Base-by-base conservation (phyloP, 192 early-diverging fungal species). In the Mortierella alpina region DNA sequence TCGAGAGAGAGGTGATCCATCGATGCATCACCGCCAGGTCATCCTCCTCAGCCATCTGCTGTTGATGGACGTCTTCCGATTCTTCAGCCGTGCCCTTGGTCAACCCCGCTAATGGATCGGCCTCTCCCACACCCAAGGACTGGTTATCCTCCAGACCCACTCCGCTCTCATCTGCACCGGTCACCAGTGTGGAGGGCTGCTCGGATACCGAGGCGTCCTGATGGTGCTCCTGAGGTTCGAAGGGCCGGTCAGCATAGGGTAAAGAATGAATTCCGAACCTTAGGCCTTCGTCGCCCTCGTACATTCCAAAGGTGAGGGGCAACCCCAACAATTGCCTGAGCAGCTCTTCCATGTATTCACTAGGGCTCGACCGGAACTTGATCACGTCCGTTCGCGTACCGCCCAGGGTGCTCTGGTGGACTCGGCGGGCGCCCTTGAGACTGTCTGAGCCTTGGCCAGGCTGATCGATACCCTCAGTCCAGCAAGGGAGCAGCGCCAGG, bases 221-320 rank as follows among this genome's bases (percentile, higher is more conserved):
- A 22, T 68, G 66, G 5, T 61, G 64, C n/a, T 74, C 55, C 13
- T 45, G 14, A 8, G 12, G 48, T 9, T 78, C 68, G 22, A 54
- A 55, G 11, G 69, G 76, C 5, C 58, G 23, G 17, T 79, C 76
- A 5, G 76, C 64, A 65, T 79, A 79, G 0, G 76, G 76, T 17
- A 79, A 48, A 8, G 58, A 58, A 46, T 72, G 76, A 40, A 79
- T 79, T 3, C 76, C 76, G 13, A 79, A 79, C 47, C 76, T 49
- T 44, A 79, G 58, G 47, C 86, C 88, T 17, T 84, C 86, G 69
- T 90, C 90, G 44, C 88, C 88, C 18, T 84, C 84, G 78, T 93
- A 91, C 22, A 91, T 86, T 42, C 93, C 94, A 67, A 95, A 87
- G 14, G 91, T 87, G 55, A 92, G 89, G 13, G 94, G 93, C 13